Percentiles rank a stretch among this genome's conserved stretches.
Conservation (phyloP, 2,329 filamentous ascomycete species). For the Penicillium nordicum region DNA sequence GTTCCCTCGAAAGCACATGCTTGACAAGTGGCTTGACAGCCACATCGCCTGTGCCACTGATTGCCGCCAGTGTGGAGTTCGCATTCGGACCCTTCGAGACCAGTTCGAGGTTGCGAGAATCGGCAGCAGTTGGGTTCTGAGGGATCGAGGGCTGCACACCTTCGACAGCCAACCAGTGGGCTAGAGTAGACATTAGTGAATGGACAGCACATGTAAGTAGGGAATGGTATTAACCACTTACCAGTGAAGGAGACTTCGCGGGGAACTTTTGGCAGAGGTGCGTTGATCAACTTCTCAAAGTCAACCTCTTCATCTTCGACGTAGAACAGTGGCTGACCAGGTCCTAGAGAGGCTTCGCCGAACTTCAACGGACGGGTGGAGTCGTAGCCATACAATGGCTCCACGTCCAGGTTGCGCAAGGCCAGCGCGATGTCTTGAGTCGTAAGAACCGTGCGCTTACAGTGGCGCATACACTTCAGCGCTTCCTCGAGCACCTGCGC, state of each 20-base stretch:
- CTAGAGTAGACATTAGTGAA: slow-evolving; percentile 45
- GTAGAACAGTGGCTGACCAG: slow-evolving; percentile 92
- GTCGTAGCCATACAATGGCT: slow-evolving; percentile 95
- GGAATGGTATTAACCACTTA: slow-evolving; percentile 40
- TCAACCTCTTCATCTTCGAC: slow-evolving; percentile 98
- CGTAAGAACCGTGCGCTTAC: slow-evolving; percentile 78
- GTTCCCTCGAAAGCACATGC: slow-evolving; percentile 91
- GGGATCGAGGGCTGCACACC: slow-evolving; percentile 95
- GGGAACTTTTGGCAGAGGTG: slow-evolving; percentile 88
- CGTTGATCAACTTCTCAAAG: slow-evolving; percentile 98
- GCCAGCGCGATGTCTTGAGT: slow-evolving; percentile 89
- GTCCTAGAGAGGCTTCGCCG: slow-evolving; percentile 88
- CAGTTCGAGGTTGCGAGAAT: slow-evolving; percentile 78
- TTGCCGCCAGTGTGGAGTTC: slow-evolving; percentile 77
- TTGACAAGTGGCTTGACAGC: slow-evolving; percentile 88
- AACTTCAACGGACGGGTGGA: slow-evolving; percentile 84
- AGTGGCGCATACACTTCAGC: slow-evolving; percentile 92
- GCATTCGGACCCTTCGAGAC: slow-evolving; percentile 85
- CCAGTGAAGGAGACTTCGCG: slow-evolving; percentile 89
- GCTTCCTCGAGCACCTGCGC: slow-evolving; percentile 91
- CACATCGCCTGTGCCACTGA: slow-evolving; percentile 78
- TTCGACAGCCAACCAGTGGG: slow-evolving; percentile 96
- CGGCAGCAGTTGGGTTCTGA: slow-evolving; percentile 86
- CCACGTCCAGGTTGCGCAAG: slow-evolving; percentile 80
- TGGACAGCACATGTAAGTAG: not conserved